Evolutionary conservation across 2,329 filamentous ascomycete species (phyloP), one percentile per base, ranked within the genome.

Genomic region (Colletotrichum costaricense): DNA sequence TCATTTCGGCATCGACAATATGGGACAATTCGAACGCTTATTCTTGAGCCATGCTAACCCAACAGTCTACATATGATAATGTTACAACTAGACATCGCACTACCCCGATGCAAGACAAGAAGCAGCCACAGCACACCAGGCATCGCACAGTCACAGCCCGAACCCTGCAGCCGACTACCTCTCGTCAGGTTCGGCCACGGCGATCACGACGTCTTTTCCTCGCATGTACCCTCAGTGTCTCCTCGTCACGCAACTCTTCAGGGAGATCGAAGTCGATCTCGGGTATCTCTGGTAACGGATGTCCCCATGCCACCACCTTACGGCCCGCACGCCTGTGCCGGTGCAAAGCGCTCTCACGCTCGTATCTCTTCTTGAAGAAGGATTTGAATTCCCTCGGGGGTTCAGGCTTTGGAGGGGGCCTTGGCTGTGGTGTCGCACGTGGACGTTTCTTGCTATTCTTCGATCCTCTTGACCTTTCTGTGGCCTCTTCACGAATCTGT

Each of bases 281-380:
- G 5, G 85, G 81, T 70, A 93, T 85, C 16, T 97, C 94, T 1
- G 95, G 95, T 24, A 98, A 83, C 0, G 93, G 89, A 30, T 93
- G 90, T 0, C 96, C 96, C 88, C 97, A 98, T 4, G 95, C 96
- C 60, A 93, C 86, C 19, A 92, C 87, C 64, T 89, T 93, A 63
- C 94, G 88, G 56, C 91, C 90, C 63, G 91, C 90, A 65, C 94
- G 91, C 42, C 95, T 89, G 62, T 90, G 87, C 76, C 91, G 91
- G 74, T 91, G 93, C n/a, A 98, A 83, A 11, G 95, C 95, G 7
- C 92, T 90, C 26, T 95, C 94, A 30, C 96, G 92, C 74, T 96
- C 88, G 79, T 97, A 92, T 28, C 89, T 91, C 83, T 97, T 95
- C 22, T 88, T 82, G 80, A 95, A 98, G 84, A 98, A 98, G 0